These are phyloP conservation scores for Globisporangium echinulatum DNA, from an alignment of 352 stramenopile genomes.

Conservation along the genomic window DNA sequence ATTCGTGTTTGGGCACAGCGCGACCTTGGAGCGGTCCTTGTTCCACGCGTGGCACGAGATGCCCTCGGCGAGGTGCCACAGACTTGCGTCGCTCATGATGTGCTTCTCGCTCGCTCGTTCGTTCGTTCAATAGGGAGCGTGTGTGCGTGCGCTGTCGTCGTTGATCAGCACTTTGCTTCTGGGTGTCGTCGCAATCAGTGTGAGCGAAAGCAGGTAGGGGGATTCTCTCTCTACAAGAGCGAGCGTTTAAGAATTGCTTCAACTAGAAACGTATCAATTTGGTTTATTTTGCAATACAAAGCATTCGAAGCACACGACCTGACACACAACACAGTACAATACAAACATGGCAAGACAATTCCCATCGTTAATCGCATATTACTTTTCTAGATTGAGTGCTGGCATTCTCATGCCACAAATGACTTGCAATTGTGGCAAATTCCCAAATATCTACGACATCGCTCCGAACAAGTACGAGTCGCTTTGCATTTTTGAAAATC, in stretches of 20 bases:
- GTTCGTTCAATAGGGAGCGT: no score
- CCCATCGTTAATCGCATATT: no score
- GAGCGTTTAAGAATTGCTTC: background rate
- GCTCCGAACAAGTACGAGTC: no score
- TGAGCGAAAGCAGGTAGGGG: background rate
- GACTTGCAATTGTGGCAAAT: background rate
- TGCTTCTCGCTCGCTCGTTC: conserved; percentile 1
- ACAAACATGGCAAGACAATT: no score
- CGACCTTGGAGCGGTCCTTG: conserved; percentile 84
- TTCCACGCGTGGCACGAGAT: conserved; percentile 93
- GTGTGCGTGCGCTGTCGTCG: background rate
- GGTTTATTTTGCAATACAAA: background rate
- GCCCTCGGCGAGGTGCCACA: conserved; percentile 75
- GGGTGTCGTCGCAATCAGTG: no score
- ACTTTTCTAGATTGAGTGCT: conserved; percentile 1
- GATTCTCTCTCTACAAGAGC: background rate
- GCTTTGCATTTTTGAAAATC: conserved; percentile 1
- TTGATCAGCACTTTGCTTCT: background rate
- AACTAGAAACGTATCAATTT: background rate
- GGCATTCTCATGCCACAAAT: no score
- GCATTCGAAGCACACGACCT: no score
- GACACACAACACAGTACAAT: no score
- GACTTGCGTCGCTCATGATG: conserved; percentile 35
- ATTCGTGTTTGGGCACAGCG: conserved; percentile 90
- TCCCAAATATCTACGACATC: no score